These are phyloP conservation scores for Microdochium bolleyi DNA, from an alignment of 2,329 filamentous ascomycete genomes.

Conservation along the genomic window DNA sequence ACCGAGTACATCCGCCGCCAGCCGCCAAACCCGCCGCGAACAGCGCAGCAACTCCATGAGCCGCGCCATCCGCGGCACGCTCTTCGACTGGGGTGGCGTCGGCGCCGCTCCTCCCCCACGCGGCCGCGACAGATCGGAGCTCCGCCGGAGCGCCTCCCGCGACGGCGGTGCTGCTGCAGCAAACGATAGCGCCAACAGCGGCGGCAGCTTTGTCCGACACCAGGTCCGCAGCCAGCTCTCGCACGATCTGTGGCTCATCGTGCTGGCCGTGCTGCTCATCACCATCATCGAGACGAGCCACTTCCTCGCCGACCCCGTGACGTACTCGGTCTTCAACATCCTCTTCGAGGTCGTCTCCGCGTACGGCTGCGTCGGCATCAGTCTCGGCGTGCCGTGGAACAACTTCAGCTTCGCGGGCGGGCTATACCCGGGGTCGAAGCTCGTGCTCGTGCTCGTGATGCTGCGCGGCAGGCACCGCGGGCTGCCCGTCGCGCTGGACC, in stretches of 20 bases:
- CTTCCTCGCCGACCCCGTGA: constrained; percentile 42
- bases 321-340: constrained; percentile 46
- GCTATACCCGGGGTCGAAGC: constrained; percentile 45
- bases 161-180: background rate
- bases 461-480: constrained; percentile 46
- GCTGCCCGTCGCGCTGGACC: constrained; percentile 45
- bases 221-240: constrained; percentile 53
- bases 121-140: background rate
- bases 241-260: constrained; percentile 58
- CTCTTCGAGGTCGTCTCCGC: constrained; percentile 45
- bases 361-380: constrained; percentile 53
- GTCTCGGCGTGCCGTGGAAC: constrained; percentile 40
- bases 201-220: constrained; percentile 40
- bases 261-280: constrained; percentile 51
- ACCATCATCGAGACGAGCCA: constrained; percentile 48
- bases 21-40: constrained; percentile 5
- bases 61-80: constrained; percentile 9
- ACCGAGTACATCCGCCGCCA: background rate
- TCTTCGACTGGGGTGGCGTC: constrained; percentile 18
- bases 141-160: background rate
- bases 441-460: constrained; percentile 50
- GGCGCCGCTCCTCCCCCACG: constrained; percentile 9
- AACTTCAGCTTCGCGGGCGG: constrained; percentile 48
- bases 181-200: constrained; percentile 21
- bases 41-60: constrained; percentile 10